Conservation (phyloP, 805 yeast species). For the Candida arabinofermentans region DNA sequence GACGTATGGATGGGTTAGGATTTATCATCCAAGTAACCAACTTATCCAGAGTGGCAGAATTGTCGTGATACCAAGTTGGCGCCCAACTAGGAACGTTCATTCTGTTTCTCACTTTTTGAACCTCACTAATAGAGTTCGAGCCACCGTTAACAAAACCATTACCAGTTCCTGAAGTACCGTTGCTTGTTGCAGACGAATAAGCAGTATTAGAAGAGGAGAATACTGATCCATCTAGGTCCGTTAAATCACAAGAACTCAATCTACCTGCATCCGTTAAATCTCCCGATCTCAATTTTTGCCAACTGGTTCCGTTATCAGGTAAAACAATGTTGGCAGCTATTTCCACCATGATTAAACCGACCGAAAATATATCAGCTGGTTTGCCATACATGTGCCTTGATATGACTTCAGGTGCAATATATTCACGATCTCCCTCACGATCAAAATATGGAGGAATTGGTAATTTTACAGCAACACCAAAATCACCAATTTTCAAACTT, state of each 20-base stretch:
- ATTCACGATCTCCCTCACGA: slow-evolving; percentile 95
- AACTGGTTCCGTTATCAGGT: slow-evolving; percentile 94
- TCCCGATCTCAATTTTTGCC: slow-evolving; percentile 95
- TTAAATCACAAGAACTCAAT: slow-evolving; percentile 66
- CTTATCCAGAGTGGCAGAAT: slow-evolving; percentile 66
- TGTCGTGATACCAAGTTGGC: slow-evolving; percentile 76
- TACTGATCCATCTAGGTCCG: slow-evolving; percentile 25
- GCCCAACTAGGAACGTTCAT: slow-evolving; percentile 70
- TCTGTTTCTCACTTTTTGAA: slow-evolving; percentile 7
- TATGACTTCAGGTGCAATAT: slow-evolving; percentile 95
- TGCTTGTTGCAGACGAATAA: slow-evolving; percentile 12
- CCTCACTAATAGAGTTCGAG: slow-evolving; percentile 1
- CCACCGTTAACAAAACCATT: neutral
- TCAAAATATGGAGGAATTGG: slow-evolving; percentile 76
- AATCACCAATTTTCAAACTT: slow-evolving; percentile 88
- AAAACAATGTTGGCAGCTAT: slow-evolving; percentile 92
- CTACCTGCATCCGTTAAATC: slow-evolving; percentile 94
- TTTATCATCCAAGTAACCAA: slow-evolving; percentile 85
- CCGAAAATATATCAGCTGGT: slow-evolving; percentile 92
- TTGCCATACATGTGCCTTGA: slow-evolving; percentile 78
- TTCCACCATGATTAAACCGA: slow-evolving; percentile 90
- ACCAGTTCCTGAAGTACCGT: slow-evolving; percentile 7
- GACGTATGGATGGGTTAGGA: slow-evolving; percentile 77
- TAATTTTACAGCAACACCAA: slow-evolving; percentile 84
- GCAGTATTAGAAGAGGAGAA: slow-evolving; percentile 19